Base-by-base conservation (phyloP, 2,329 filamentous ascomycete genomes). In the Alternaria triticina region DNA sequence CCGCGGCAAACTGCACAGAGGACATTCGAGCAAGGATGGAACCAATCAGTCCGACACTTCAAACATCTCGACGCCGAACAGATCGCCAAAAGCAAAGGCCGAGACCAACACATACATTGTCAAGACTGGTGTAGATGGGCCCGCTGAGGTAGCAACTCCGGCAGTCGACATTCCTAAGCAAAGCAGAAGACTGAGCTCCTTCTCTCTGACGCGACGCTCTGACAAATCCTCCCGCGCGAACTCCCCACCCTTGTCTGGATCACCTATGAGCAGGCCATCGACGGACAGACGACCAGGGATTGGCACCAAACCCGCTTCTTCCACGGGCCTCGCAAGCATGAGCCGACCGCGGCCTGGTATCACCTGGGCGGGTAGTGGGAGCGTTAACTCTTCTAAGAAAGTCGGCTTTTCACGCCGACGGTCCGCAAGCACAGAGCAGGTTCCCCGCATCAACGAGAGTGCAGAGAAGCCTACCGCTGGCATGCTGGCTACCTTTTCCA, bases 191-290 rank as follows among this genome's bases (percentile, higher is more conserved):
- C 64, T 79, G 22, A 79, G 76, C 59, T 76, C 80, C 4, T 80
- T 81, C 51, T 80, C 80, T 1, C 71, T 80, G 2, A 79, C 80
- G 4, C 73, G 75, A 20, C 77, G 73, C 46, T 78, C 81, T 2
- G 78, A 80, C 44, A 73, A 71, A 28, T 77, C 76, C 2, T 81
- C 80, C 8, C 75, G 74, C 11, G 74, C 76, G 23, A 75, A 77
- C 61, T 78, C 78, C 3, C 80, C 81, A 9, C 76, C 79, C 33
- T 56, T 62, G 15, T 77, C 77, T 11, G 74, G 79, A 15, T 82
- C 79, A 6, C 77, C 79, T 20, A 70, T 70, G 33, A 79, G 75
- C 63, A 81, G 69, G 22, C 70, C 75, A 17, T 75, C 71, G 36
- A 65, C 62, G n/a, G 68, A 69, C 8, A 61, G 47, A 20, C 62